Evolutionary conservation across 2,329 filamentous ascomycete species (phyloP), one percentile per base, ranked within the genome.

Genomic region (Colletotrichum theobromicola): DNA sequence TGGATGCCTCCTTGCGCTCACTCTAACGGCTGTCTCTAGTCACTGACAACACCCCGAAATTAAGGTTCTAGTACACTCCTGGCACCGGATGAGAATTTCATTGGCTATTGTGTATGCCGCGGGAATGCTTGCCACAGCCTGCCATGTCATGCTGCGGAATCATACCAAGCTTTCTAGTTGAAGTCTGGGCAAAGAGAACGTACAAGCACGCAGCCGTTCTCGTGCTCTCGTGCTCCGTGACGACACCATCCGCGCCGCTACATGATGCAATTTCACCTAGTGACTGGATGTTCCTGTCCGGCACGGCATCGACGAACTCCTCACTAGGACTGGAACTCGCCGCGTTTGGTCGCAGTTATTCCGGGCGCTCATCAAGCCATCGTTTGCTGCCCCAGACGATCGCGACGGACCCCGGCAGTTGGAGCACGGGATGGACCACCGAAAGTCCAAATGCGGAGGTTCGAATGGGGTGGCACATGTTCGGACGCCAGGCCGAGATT

Each of bases 121-220:
- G 53, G 53, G 53, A 66, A 46, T 53, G 37, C 57, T 67, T 28
- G 16, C 62, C 26, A 32, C 34, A 66, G 50, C 53, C 42, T 67
- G 28, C 32, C 62, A 26, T 63, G 62, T 68, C 62, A 32, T 63
- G 42, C 72, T 46, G 28, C 62, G 42, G 42, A 46, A 67, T 58
- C 57, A 15, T 67, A 74, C 68, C 72, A 74, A 74, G 72, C 72
- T 74, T 74, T 74, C 68, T 35, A 46, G 32, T 42, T 24, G 58
- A 67, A 46, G 28, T 63, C 53, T 72, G 62, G 67, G 62, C 46
- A 30, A 42, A 46, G 24, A 21, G 64, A 26, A 57, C 24, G 53
- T 16, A 55, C 35, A 37, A 58, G 55, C 34, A 55, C 32, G 42
- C 64, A 24, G 55, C 64, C 53, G 62, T 16, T 61, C 34, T 66